Percentiles rank a stretch among this genome's conserved stretches.
These are phyloP conservation scores for Aspergillus tanneri DNA, from an alignment of 2,329 filamentous ascomycete genomes.

Conservation along the genomic window DNA sequence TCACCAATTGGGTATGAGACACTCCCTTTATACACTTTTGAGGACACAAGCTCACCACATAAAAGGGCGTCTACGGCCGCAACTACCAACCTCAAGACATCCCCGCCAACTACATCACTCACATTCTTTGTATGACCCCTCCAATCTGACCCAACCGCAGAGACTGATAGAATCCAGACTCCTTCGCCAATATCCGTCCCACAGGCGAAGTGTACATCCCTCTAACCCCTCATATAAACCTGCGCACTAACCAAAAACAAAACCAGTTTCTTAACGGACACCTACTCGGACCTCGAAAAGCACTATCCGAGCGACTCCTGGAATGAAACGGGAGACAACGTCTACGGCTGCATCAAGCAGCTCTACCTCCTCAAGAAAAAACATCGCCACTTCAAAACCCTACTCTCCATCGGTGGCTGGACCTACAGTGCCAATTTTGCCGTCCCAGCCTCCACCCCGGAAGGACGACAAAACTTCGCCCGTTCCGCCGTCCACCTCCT, in stretches of 20 bases:
- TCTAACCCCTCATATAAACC: not conserved
- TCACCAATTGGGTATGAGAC: conserved; percentile 44
- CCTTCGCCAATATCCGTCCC: conserved; percentile 80
- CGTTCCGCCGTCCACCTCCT: conserved; percentile 69
- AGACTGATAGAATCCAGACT: conserved; percentile 41
- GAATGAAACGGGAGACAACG: conserved; percentile 68
- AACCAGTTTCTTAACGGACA: conserved; percentile 51
- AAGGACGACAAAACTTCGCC: conserved; percentile 64
- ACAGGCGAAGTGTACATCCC: conserved; percentile 72
- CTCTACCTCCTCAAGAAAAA: conserved; percentile 71
- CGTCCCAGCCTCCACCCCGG: conserved; percentile 58
- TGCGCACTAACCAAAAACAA: not conserved
- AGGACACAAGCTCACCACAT: not conserved
- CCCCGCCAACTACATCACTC: conserved; percentile 76
- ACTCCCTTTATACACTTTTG: not conserved
- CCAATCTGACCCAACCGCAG: not conserved
- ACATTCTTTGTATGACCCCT: conserved; percentile 62
- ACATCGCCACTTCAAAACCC: conserved; percentile 72
- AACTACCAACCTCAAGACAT: conserved; percentile 84
- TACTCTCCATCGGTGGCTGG: conserved; percentile 82
- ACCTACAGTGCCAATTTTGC: conserved; percentile 73
- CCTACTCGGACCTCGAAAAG: conserved; percentile 67
- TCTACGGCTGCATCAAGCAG: conserved; percentile 75
- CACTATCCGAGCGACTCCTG: conserved; percentile 65
- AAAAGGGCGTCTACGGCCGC: conserved; percentile 75